These are phyloP conservation scores for Penicillium sp. DNA, from an alignment of 2,329 filamentous ascomycete species.

Conservation along the genomic window DNA sequence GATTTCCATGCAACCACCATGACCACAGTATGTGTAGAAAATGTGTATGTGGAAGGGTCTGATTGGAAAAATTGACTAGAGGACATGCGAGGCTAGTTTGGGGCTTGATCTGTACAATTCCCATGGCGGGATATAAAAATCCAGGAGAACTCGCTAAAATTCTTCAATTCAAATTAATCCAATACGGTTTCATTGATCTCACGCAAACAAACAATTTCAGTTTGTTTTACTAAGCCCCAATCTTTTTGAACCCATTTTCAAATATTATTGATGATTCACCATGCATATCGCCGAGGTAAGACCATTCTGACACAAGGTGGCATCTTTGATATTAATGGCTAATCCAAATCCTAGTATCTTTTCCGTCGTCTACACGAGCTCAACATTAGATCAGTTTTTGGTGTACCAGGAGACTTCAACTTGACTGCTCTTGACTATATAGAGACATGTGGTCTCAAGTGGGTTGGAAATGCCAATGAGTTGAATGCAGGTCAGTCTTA, in stretches of 20 bases:
- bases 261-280: too few relatives aligned
- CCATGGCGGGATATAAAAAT: neutral
- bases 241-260: too few relatives aligned
- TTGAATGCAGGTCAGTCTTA: slow-evolving; percentile 53
- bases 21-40: neutral
- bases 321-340: neutral
- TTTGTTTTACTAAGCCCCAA: too few relatives aligned
- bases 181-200: neutral
- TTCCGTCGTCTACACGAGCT: slow-evolving; percentile 11
- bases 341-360: slow-evolving; percentile 1
- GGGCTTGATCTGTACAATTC: too few relatives aligned
- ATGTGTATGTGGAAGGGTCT: neutral
- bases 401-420: slow-evolving; percentile 62
- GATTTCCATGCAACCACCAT: neutral
- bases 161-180: neutral
- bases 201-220: neutral
- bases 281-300: slow-evolving; percentile 11
- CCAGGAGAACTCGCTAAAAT: neutral
- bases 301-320: neutral
- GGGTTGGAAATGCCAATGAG: slow-evolving; percentile 64
- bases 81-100: too few relatives aligned
- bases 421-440: slow-evolving; percentile 61
- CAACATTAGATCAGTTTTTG: slow-evolving; percentile 13
- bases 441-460: slow-evolving; percentile 54
- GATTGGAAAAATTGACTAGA: neutral